Evolutionary conservation across 345 rosid genomes (phyloP).

Genomic region (Geranium rotundifolium): DNA sequence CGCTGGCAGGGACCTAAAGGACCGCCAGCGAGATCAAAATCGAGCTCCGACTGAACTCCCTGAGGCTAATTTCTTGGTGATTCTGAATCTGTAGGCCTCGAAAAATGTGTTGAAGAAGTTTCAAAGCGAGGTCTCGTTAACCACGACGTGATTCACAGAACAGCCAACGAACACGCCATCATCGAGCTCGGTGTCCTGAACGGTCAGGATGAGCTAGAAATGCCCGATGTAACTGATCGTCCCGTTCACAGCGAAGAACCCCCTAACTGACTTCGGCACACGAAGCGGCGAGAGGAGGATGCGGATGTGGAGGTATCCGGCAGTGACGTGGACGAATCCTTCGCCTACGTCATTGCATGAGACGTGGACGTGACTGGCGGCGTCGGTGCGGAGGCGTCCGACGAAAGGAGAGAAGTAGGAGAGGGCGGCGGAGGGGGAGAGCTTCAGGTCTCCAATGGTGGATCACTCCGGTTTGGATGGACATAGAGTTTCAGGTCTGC

Average conservation of each 20-base stretch:
- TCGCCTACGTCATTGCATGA: constrained; percentile 66
- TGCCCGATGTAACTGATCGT: constrained; percentile 71
- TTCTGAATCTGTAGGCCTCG: constrained; percentile 40
- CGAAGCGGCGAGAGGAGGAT: constrained; percentile 40
- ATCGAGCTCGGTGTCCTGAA: constrained; percentile 66
- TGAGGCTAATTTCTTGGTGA: constrained; percentile 27
- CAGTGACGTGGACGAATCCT: constrained; percentile 48
- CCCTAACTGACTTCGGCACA: constrained; percentile 44
- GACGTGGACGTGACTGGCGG: constrained; percentile 38
- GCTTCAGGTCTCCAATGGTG: constrained; percentile 49
- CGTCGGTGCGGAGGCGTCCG: constrained; percentile 57
- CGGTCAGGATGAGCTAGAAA: constrained; percentile 54
- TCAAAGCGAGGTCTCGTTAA: constrained; percentile 89
- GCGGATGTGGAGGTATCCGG: constrained; percentile 16
- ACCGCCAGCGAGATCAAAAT: constrained; percentile 54
- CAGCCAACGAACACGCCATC: constrained; percentile 83
- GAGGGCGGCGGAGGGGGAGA: too few relatives aligned
- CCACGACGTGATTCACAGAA: too few relatives aligned
- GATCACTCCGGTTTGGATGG: constrained; percentile 47
- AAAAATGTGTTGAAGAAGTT: constrained; percentile 81
- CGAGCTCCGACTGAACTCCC: constrained; percentile 55
- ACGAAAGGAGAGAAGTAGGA: constrained; percentile 84
- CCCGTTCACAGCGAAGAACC: constrained; percentile 49
- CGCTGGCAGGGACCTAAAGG: constrained; percentile 12
- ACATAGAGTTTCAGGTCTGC: too few relatives aligned